Evolutionary conservation across 768 basidiomycete genomes (phyloP), one percentile per base, ranked within the genome.

Genomic region (Mycena rebaudengoi): DNA sequence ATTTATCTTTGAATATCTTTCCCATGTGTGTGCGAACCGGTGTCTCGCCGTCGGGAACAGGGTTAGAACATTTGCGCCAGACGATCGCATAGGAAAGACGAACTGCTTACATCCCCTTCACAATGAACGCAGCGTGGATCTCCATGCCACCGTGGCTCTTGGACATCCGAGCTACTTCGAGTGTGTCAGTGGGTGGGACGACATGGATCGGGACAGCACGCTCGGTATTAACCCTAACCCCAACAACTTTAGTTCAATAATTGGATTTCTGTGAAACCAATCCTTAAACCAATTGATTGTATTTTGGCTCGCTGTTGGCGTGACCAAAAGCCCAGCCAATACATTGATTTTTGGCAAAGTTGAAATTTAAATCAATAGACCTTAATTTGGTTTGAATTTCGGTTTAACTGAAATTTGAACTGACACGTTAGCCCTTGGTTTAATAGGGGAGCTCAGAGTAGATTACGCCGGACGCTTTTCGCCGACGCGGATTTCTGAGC

Each of bases 191-290:
- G 23, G 40, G 50, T 26, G 35, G 50, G 35, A 52, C 23, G 50
- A 52, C 28, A 18, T 4, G 8, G 50, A 52, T 52, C 50, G 50
- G 50, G 50, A 52, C 50, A 13, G 23, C n/a, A 39, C 50, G 50
- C 50, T 52, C 50, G 50, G 50, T 52, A 23, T 37, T n/a, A n/a
- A n/a, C n/a, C n/a, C n/a, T n/a, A n/a, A 51, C 32, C 37, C 49
- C 33, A 51, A 51, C 37, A 51, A 51, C n/a, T 30, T 51, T 7
- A 51, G 37, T 51, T 51, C 37, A 33, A 33, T 51, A 20, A 30
- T 33, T 51, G 49, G 50, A 39, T 39, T 52, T 39, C 35, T 18
- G 50, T 39, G 50, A n/a, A n/a, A n/a, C n/a, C n/a, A n/a, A n/a
- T n/a, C n/a, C n/a, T n/a, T n/a, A n/a, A n/a, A n/a, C n/a, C n/a